Evolutionary conservation across 257 asterid species (phyloP), one percentile per base, ranked within the genome.

Genomic region (Cruciata laevipes): DNA sequence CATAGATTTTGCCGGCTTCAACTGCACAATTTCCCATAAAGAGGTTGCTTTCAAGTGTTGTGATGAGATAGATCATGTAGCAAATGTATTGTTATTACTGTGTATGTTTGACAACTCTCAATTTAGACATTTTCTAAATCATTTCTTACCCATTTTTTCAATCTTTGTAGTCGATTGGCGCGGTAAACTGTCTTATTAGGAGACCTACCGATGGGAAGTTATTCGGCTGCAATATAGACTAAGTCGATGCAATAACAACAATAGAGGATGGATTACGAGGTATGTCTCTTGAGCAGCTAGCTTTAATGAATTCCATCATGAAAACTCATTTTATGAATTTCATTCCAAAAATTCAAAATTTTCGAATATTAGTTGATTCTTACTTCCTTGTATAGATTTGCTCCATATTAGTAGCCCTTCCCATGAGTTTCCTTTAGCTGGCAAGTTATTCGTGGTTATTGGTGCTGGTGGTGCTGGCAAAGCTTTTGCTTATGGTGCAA

Each of bases 381-480:
- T 61, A 58, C 61, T 55, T 72, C 44, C 5, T 55, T 69, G 53
- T 73, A 42, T 78, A 90, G 97, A 82, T 68, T 71, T 75, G 12
- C 77, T 68, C 8, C 65, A 67, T 69, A 73, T 66, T 47, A 62
- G 74, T 47, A 62, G 75, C 42, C 35, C 53, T 66, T 81, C 80
- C 31, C 69, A 53, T 12, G 73, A 58, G 63, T 94, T 95, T 3
- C 97, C 95, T 49, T 79, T 90, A 80, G 87, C 86, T 25, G 91
- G 96, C 61, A 94, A 87, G 78, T 67, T 90, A 68, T 90, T 94
- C 70, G 83, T 94, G 27, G 93, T 94, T 68, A 84, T 90, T 67
- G 99, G 97, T 53, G 99, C 99, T 66, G 99, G 99, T 27, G 99
- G 99, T 42, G 99, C 97, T 21, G 97, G 96, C 52, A 90, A 84